phyloP scores from a whole-genome alignment of 2,329 filamentous ascomycete species.

The Hirsutella rhossiliensis region DNA sequence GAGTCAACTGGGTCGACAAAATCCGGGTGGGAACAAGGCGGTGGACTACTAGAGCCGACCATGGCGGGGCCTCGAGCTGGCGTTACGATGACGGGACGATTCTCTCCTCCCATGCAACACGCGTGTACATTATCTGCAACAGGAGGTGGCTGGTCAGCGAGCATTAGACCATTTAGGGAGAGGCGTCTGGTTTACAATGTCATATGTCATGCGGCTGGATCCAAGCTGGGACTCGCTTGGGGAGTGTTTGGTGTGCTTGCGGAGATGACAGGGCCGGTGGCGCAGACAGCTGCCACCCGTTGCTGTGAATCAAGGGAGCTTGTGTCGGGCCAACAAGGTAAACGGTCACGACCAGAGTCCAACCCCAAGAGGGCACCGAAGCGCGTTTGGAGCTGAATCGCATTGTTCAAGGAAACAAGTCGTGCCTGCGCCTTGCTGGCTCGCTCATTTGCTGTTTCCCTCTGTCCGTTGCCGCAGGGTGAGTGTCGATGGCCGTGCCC shows the following conservation, averaged over 20 bases:
- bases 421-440: too few relatives aligned
- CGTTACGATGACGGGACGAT: constrained; percentile 21
- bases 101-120: constrained; percentile 35
- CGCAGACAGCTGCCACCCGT: not conserved
- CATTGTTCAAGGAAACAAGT: too few relatives aligned
- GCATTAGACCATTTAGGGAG: constrained; percentile 31
- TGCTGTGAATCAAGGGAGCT: too few relatives aligned
- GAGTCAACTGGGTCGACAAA: too few relatives aligned
- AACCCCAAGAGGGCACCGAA: too few relatives aligned
- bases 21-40: not conserved
- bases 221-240: too few relatives aligned
- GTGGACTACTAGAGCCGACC: not conserved
- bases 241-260: not conserved
- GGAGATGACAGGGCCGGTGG: not conserved
- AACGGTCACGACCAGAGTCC: too few relatives aligned
- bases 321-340: too few relatives aligned
- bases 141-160: constrained; percentile 26
- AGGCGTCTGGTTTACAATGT: constrained; percentile 22
- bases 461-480: too few relatives aligned
- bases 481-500: too few relatives aligned
- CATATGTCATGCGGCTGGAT: constrained; percentile 10
- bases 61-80: not conserved
- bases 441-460: too few relatives aligned
- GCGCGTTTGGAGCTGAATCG: too few relatives aligned
- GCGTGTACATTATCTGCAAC: constrained; percentile 33